Conservation (phyloP, 2,329 filamentous ascomycete species). For the Epichloe gansuensis region DNA sequence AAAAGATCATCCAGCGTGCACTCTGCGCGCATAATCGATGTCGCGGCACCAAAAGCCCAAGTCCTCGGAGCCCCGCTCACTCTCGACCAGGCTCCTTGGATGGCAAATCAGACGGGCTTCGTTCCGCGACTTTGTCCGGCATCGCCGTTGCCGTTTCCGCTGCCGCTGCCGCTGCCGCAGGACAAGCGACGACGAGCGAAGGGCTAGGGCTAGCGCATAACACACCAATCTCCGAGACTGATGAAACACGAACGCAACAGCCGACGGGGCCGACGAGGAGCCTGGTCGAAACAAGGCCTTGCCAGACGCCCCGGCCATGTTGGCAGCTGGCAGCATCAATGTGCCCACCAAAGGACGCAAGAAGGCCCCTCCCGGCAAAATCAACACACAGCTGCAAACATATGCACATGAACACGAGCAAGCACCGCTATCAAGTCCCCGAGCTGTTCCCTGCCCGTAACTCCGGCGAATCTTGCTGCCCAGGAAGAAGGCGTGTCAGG, state of each 20-base stretch:
- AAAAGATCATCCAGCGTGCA: slow-evolving; percentile 35
- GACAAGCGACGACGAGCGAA: not conserved
- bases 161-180: slow-evolving; percentile 20
- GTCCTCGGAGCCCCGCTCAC: slow-evolving; percentile 36
- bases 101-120: slow-evolving; percentile 26
- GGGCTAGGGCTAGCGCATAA: not conserved
- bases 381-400: not conserved
- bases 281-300: not conserved
- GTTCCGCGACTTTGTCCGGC: slow-evolving; percentile 28
- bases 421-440: not conserved
- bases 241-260: not conserved
- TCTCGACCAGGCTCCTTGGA: slow-evolving; percentile 39
- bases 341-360: not conserved
- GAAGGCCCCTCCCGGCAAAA: not conserved
- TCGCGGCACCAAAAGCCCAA: slow-evolving; percentile 40
- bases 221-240: not conserved
- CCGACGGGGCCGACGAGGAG: too few species aligned
- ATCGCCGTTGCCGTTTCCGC: slow-evolving; percentile 26
- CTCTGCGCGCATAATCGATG: slow-evolving; percentile 47
- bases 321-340: not conserved
- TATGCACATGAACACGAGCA: not conserved
- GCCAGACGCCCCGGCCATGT: not conserved
- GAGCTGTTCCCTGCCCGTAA: not conserved
- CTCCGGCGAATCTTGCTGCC: slow-evolving; percentile 16
- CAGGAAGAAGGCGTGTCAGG: slow-evolving; percentile 20